Evolutionary conservation across 768 basidiomycete species (phyloP), one percentile per base, ranked within the genome.

Genomic region (Pleurotus ostreatus): DNA sequence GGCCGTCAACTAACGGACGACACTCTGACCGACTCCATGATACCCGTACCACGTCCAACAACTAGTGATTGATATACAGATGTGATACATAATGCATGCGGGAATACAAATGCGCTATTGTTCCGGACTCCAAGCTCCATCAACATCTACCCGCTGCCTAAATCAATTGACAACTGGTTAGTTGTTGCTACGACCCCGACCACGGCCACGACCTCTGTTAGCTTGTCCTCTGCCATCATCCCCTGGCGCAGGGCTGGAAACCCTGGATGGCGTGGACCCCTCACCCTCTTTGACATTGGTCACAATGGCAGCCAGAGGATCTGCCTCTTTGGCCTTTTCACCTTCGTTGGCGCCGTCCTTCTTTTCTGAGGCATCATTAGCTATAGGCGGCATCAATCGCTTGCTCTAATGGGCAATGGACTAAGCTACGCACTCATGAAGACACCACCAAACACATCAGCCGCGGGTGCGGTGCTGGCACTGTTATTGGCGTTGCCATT

Each of bases 241-340:
- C 22, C 37, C 51, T 11, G 51, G 51, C 13, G 39, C 20, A 16
- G 51, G 51, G 51, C 51, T 53, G 51, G 51, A 39, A 39, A 53
- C 51, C 20, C 51, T 34, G 9, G 51, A 53, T 23, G 51, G 51
- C 15, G 51, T 53, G 34, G 51, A 41, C 8, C 23, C 37, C 51
- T 53, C 51, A 39, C 37, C 51, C 20, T 39, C 41, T 12, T 37
- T 22, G 23, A 53, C 22, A 11, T 34, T 34, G 30, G 30, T 34
- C 30, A 9, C 11, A 34, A 34, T 34, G 30, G 30, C 9, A 34
- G 30, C 30, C 30, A 11, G 30, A 34, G 30, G 30, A 11, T 34
- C 30, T 11, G 9, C 30, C 3, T 34, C 30, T 11, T 34, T 34
- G 30, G 16, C 22, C 23, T 53, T 22, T 22, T 34, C 39, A 22